A percentile compares a stretch with the other conserved stretches of the same genome.
phyloP scores from a whole-genome alignment of 1,284 basidiomycete species.

The Tremellales sp. region DNA sequence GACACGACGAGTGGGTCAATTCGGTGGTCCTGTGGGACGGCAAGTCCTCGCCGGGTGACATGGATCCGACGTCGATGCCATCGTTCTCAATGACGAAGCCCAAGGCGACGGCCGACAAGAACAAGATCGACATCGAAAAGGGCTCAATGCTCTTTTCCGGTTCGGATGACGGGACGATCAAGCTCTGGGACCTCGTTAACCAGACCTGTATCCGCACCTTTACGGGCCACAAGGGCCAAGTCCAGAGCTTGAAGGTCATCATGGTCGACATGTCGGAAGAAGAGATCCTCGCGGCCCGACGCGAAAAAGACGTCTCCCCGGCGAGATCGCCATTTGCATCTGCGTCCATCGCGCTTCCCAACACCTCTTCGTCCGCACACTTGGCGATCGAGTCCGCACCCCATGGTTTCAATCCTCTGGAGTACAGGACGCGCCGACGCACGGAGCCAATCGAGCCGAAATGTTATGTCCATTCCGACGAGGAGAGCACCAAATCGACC shows the following conservation, averaged over 20 bases:
- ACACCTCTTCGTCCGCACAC: not conserved
- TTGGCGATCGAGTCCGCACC: slow-evolving; percentile 2
- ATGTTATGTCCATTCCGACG: slow-evolving; percentile 34
- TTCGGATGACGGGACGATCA: slow-evolving; percentile 89
- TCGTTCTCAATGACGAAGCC: slow-evolving; percentile 9
- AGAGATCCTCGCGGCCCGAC: slow-evolving; percentile 22
- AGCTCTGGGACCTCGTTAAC: slow-evolving; percentile 84
- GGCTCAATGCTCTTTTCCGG: slow-evolving; percentile 96
- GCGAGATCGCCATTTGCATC: slow-evolving; percentile 4
- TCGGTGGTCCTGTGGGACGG: slow-evolving; percentile 90
- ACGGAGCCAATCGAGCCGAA: slow-evolving; percentile 26
- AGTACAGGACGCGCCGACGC: slow-evolving; percentile 14
- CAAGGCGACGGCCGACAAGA: slow-evolving; percentile 8
- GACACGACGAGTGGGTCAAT: slow-evolving; percentile 97
- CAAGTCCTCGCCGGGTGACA: slow-evolving; percentile 50
- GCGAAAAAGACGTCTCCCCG: slow-evolving; percentile 10
- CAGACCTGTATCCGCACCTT: slow-evolving; percentile 81
- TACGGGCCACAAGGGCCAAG: slow-evolving; percentile 87
- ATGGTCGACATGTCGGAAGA: slow-evolving; percentile 54
- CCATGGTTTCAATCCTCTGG: slow-evolving; percentile 27
- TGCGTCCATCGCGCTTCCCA: not conserved
- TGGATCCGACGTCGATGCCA: slow-evolving; percentile 48
- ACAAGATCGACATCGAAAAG: slow-evolving; percentile 56
- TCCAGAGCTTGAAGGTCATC: slow-evolving; percentile 83
- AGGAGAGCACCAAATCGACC: slow-evolving; percentile 4